phyloP scores from a whole-genome alignment of 352 stramenopile genomes.

The Pythium phragmitis region DNA sequence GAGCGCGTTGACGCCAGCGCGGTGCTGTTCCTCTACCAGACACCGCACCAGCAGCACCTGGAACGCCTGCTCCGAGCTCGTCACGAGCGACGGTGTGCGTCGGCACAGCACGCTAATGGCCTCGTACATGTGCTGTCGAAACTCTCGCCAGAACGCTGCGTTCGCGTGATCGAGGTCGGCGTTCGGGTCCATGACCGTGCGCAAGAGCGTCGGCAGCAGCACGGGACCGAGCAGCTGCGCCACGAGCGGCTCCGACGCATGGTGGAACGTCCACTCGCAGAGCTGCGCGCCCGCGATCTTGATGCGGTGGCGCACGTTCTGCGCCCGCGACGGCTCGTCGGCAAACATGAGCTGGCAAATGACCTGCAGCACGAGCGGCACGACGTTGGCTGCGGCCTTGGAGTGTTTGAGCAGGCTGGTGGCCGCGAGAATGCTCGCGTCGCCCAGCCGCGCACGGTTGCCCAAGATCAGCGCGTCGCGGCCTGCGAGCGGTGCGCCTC shows the following conservation, averaged over 20 bases:
- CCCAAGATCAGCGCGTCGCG: constrained; percentile 39
- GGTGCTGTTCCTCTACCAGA: constrained; percentile 50
- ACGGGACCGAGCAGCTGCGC: constrained; percentile 61
- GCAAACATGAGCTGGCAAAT: constrained; percentile 81
- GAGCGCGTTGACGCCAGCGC: constrained; percentile 55
- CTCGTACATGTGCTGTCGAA: constrained; percentile 67
- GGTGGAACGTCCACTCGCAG: constrained; percentile 61
- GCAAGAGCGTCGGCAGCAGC: constrained; percentile 63
- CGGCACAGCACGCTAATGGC: constrained; percentile 43
- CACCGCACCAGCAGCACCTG: constrained; percentile 71
- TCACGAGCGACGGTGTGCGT: constrained; percentile 41
- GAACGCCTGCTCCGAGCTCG: constrained; percentile 60
- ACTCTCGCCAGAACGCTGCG: constrained; percentile 45
- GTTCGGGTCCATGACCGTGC: constrained; percentile 60
- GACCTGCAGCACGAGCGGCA: constrained; percentile 67
- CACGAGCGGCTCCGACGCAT: constrained; percentile 42
- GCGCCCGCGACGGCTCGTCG: constrained; percentile 41
- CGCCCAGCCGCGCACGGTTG: constrained; percentile 51
- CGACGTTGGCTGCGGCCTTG: constrained; percentile 50
- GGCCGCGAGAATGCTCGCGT: constrained; percentile 60
- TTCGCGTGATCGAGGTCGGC: constrained; percentile 47
- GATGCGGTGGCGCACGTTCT: constrained; percentile 57
- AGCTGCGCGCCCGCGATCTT: constrained; percentile 58
- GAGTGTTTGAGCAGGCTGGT: constrained; percentile 48
- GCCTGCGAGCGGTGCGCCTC: constrained; percentile 32